Conservation (phyloP, 2,329 filamentous ascomycete species). For the Cladophialophora exuberans region DNA sequence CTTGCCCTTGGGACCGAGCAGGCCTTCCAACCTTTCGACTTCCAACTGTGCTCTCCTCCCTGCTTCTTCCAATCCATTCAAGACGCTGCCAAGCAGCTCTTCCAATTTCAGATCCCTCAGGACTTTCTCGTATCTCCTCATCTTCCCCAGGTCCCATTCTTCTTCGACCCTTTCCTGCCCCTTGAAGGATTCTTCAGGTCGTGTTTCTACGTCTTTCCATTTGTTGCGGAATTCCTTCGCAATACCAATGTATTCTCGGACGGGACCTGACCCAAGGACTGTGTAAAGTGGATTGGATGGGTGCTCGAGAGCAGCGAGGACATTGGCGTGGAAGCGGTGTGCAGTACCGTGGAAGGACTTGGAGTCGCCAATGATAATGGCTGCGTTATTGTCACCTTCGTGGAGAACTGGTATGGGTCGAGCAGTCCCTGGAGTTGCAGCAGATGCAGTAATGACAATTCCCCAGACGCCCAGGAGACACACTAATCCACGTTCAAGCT, state of each 20-base stretch:
- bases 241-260: constrained; percentile 61
- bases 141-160: constrained; percentile 30
- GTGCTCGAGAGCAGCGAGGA: constrained; percentile 65
- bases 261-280: constrained; percentile 59
- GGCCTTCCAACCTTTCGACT: constrained; percentile 38
- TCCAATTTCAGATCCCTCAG: constrained; percentile 66
- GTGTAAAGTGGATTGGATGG: constrained; percentile 58
- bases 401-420: background rate
- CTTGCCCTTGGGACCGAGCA: constrained; percentile 11
- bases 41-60: constrained; percentile 56
- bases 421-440: constrained; percentile 28
- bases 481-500: constrained; percentile 71
- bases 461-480: constrained; percentile 68
- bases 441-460: constrained; percentile 52
- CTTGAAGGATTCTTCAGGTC: constrained; percentile 23
- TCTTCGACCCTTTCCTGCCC: constrained; percentile 34
- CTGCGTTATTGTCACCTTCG: no score
- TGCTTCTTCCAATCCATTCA: constrained; percentile 63
- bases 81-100: constrained; percentile 60
- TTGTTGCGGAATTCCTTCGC: constrained; percentile 73
- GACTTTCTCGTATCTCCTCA: constrained; percentile 40
- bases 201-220: constrained; percentile 58
- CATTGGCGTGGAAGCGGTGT: constrained; percentile 71
- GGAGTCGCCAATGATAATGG: constrained; percentile 34
- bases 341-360: constrained; percentile 30